Conservation (phyloP, 169 alveolate species). For the Plasmodium gaboni region DNA sequence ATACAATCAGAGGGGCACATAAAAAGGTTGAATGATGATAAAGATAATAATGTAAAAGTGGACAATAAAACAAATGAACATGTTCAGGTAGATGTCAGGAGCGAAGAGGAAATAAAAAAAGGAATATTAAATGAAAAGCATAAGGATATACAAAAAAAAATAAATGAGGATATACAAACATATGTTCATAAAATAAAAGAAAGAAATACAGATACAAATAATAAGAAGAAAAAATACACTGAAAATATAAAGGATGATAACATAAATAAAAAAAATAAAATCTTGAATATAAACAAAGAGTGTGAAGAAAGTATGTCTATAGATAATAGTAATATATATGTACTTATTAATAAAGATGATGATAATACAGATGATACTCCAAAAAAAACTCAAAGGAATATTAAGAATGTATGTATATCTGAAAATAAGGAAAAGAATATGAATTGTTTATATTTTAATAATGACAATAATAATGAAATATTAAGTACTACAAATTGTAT, state of each 20-base stretch:
- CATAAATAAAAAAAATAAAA: not conserved
- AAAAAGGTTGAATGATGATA: not conserved
- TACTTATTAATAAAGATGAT: constrained; percentile 6
- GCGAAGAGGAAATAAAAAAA: not conserved
- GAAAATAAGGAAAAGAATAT: not conserved
- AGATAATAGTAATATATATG: constrained; percentile 36
- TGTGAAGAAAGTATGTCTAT: constrained; percentile 10
- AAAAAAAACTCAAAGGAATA: too few relatives aligned
- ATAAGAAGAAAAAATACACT: too few relatives aligned
- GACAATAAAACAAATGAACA: not conserved
- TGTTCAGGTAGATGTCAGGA: not conserved
- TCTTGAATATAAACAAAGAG: not conserved
- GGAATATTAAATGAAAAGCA: not conserved
- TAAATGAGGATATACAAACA: too few relatives aligned
- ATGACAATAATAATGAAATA: too few relatives aligned
- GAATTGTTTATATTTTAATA: constrained; percentile 11
- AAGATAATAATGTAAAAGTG: not conserved
- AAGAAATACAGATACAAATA: too few relatives aligned
- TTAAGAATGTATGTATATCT: too few relatives aligned
- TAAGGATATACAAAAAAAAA: not conserved
- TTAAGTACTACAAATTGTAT: too few relatives aligned
- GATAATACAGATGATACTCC: constrained; percentile 5
- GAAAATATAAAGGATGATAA: constrained; percentile 4
- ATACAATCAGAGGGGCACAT: not conserved
- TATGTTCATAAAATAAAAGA: too few relatives aligned